Evolutionary conservation across 371 early-diverging fungal species (phyloP), one percentile per base, ranked within the genome.

Genomic region (Lichtheimia ramosa): DNA sequence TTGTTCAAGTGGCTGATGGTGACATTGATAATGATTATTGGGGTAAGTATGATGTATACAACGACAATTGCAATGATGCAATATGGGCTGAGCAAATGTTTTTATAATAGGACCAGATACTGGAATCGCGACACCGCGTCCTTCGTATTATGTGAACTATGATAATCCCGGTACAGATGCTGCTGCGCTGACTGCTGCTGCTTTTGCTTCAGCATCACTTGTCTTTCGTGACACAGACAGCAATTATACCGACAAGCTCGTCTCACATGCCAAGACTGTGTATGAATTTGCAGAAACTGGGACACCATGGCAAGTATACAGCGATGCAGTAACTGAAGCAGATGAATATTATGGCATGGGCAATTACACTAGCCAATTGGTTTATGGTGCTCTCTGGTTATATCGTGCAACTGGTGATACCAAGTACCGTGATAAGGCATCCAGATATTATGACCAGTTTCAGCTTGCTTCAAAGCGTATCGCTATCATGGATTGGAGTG

Each of bases 171-270:
- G 87, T 49, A 85, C 86, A 0, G 87, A 85, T 56, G 81, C 74
- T 25, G 82, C 79, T n/a, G 82, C 86, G 5, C 64, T 82, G 62
- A 76, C 81, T 3, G 81, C 83, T 0, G 87, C 88, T 0, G 84
- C 88, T 2, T 74, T 86, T 39, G 87, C 88, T n/a, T 73, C 86
- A 3, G 75, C 83, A 28, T 75, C 86, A 0, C 75, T 82, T 52
- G 66, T 88, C 16, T 84, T 79, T 62, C 73, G 73, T 41, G 65
- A 75, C 25, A 77, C 79, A 53, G 79, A 88, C 51, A 61, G 78
- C 10, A 56, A 59, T 13, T 88, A 88, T 46, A 69, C 75, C 5
- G 57, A 68, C 24, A 62, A 56, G 0, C 54, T 78, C 6, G 25
- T 67, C 6, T 23, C 51, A 1, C 51, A 78, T 34, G 73, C 77